Conservation (phyloP, 2,329 filamentous ascomycete genomes). For the Penicillium sp. region DNA sequence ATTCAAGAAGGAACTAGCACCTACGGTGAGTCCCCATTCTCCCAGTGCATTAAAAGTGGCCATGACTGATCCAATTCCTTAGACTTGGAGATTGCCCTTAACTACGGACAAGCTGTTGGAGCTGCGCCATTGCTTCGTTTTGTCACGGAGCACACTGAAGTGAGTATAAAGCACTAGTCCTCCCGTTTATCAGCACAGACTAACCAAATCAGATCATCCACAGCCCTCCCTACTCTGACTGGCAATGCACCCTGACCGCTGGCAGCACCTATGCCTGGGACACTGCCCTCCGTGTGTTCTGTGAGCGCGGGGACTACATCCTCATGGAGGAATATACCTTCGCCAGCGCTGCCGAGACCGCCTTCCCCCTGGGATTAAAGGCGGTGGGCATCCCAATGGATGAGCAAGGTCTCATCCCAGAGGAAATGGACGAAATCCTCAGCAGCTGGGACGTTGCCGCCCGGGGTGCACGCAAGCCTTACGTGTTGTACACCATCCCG, state of each 20-base stretch:
- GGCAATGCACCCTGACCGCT: slow-evolving; percentile 77
- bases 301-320: slow-evolving; percentile 70
- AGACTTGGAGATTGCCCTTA: slow-evolving; percentile 85
- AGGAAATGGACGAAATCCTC: slow-evolving; percentile 61
- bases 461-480: slow-evolving; percentile 61
- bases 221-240: slow-evolving; percentile 83
- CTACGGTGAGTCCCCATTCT: slow-evolving; percentile 39
- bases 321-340: slow-evolving; percentile 92
- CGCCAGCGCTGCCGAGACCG: slow-evolving; percentile 68
- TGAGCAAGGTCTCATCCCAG: slow-evolving; percentile 61
- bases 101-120: slow-evolving; percentile 87
- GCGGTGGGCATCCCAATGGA: slow-evolving; percentile 65
- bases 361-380: slow-evolving; percentile 60
- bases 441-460: slow-evolving; percentile 61
- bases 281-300: slow-evolving; percentile 78
- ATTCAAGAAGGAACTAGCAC: slow-evolving; percentile 61
- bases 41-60: not conserved
- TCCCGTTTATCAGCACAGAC: not conserved
- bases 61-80: slow-evolving; percentile 18
- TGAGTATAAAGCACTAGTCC: slow-evolving; percentile 19
- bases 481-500: slow-evolving; percentile 68
- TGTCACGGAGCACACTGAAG: slow-evolving; percentile 90
- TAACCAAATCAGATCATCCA: slow-evolving; percentile 61
- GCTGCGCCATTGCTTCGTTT: slow-evolving; percentile 84
- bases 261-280: slow-evolving; percentile 87